Evolutionary conservation across 371 early-diverging fungal species (phyloP).

Genomic region (Capniomyces stellatus): DNA sequence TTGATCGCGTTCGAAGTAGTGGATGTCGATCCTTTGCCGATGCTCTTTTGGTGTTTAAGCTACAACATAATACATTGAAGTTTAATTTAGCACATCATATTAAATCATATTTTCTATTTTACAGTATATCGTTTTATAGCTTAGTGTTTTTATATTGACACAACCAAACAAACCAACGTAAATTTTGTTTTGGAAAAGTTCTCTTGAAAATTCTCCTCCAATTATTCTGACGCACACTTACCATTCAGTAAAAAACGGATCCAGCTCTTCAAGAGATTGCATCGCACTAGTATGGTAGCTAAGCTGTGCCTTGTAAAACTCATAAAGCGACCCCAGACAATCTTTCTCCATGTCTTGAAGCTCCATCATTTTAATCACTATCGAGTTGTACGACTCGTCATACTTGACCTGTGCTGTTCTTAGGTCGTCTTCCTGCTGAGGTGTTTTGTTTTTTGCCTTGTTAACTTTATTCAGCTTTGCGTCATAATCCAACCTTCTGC

Average conservation of each 20-base stretch:
- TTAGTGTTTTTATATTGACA: too few species aligned
- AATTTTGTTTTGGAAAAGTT: too few species aligned
- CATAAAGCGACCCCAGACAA: constrained; percentile 20
- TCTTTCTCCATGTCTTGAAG: constrained; percentile 46
- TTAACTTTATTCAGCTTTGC: constrained; percentile 69
- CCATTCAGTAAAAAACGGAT: constrained; percentile 8
- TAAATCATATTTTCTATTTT: too few species aligned
- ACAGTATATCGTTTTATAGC: too few species aligned
- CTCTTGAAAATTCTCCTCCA: too few species aligned
- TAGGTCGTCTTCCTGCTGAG: constrained; percentile 76
- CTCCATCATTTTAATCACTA: constrained; percentile 40
- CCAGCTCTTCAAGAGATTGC: constrained; percentile 21
- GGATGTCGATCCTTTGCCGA: too few species aligned
- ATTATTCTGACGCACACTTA: too few species aligned
- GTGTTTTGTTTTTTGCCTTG: constrained; percentile 75
- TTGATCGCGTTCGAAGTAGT: too few species aligned
- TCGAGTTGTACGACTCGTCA: constrained; percentile 61
- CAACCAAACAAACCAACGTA: too few species aligned
- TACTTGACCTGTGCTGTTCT: constrained; percentile 76
- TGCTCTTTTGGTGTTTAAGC: too few species aligned
- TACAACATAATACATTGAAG: too few species aligned
- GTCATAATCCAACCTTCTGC: constrained; percentile 80
- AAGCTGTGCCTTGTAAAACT: constrained; percentile 31
- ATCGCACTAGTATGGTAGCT: constrained; percentile 25
- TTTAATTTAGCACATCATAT: too few species aligned